Conservation (phyloP, 2,329 filamentous ascomycete genomes). For the Verticillium klebahnii region DNA sequence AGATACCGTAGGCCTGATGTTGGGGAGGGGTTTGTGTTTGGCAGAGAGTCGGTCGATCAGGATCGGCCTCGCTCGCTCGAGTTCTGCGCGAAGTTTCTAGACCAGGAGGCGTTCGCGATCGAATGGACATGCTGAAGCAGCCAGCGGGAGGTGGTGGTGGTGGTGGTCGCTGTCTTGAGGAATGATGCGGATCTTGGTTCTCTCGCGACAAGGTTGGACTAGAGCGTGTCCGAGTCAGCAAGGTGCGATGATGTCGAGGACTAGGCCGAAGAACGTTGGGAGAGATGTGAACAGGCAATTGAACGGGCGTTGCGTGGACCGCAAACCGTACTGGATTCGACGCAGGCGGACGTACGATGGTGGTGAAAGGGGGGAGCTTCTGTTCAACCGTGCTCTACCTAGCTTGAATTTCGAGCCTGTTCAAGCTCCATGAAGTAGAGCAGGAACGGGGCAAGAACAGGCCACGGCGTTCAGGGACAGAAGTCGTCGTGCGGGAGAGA, state of each 20-base stretch:
- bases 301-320: too few species aligned
- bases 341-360: too few species aligned
- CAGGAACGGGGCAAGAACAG: too few species aligned
- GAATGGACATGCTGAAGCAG: not conserved
- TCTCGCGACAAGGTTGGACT: not conserved
- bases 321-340: too few species aligned
- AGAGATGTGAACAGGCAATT: too few species aligned
- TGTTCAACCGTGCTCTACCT: too few species aligned
- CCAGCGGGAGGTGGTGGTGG: not conserved
- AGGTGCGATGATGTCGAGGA: not conserved
- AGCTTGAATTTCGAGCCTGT: too few species aligned
- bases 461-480: too few species aligned
- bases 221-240: not conserved
- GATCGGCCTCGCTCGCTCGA: not conserved
- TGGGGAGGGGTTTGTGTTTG: constrained; percentile 2
- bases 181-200: too few species aligned
- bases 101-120: not conserved
- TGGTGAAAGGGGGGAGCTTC: too few species aligned
- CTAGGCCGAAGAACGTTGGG: not conserved
- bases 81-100: not conserved
- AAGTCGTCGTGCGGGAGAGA: too few species aligned
- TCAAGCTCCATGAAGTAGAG: too few species aligned
- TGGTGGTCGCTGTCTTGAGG: not conserved
- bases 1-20: constrained; percentile 11
- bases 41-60: not conserved